A percentile compares a stretch with the other conserved stretches of the same genome.
These are phyloP conservation scores for Setomelanomma holmii DNA, from an alignment of 2,329 filamentous ascomycete genomes.

Conservation along the genomic window DNA sequence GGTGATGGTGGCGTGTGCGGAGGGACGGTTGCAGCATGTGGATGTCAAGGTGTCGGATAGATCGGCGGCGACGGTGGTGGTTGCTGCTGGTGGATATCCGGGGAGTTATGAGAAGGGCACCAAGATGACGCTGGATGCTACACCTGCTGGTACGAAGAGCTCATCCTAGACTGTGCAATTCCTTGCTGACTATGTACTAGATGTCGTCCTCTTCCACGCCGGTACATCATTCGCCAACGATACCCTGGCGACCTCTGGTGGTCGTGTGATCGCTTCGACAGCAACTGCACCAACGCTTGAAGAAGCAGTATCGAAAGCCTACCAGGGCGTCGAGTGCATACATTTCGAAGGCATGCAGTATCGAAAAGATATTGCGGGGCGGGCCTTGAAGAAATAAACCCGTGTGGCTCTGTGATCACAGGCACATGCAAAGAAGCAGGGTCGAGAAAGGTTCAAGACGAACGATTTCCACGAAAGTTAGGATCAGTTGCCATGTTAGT, in stretches of 20 bases:
- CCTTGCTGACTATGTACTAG: conserved; percentile 35
- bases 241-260: conserved; percentile 78
- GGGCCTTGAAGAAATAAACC: conserved; percentile 50
- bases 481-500: too few species aligned
- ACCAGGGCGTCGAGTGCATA: conserved; percentile 79
- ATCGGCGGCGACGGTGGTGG: conserved; percentile 91
- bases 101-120: conserved; percentile 81
- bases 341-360: conserved; percentile 90
- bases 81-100: conserved; percentile 91
- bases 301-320: conserved; percentile 86
- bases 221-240: conserved; percentile 73
- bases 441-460: too few species aligned
- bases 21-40: conserved; percentile 74
- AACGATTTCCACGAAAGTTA: too few species aligned
- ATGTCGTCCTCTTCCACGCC: conserved; percentile 86
- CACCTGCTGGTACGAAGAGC: conserved; percentile 53
- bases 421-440: too few species aligned
- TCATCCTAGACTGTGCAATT: too few species aligned
- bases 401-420: neutral
- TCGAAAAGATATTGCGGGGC: conserved; percentile 83
- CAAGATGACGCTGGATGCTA: conserved; percentile 62
- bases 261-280: conserved; percentile 92
- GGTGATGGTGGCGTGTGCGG: conserved; percentile 84
- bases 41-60: conserved; percentile 70
- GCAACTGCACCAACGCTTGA: conserved; percentile 77